Evolutionary conservation across 2,329 filamentous ascomycete genomes (phyloP), one percentile per base, ranked within the genome.

Genomic region (Diaporthe capsici): DNA sequence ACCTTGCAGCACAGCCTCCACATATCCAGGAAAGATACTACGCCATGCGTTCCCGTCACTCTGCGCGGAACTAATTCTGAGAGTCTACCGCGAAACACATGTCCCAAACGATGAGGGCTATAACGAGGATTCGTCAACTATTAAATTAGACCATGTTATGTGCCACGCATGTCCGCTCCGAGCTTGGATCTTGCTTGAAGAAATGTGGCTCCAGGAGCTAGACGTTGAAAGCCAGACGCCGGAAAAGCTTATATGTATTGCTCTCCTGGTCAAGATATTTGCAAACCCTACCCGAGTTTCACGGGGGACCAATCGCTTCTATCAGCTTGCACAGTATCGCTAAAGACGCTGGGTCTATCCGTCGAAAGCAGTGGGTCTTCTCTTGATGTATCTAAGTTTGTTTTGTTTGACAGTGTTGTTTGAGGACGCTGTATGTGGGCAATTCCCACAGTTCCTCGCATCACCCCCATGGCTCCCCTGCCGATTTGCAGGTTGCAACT

Each of bases 221-320:
- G 6, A 15, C 20, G 44, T 15, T 49, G 28, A 49, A 20, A 34
- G 9, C 44, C 28, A 49, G 28, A 9, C 28, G 13, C 13, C 4
- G 5, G 10, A 37, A 15, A 37, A 67, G 42, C 42, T 34, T 67
- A 20, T 34, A 5, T 47, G 4, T 34, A 9, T 49, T 15, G 28
- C 9, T 34, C 20, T 67, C 9, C n/a, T 10, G 28, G 7, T 51
- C 44, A 51, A 34, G 3, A 37, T 37, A n/a, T 17, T 49, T n/a
- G 3, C 5, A 31, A n/a, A 17, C 44, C 20, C 28, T 13, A 12
- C 28, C 20, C 20, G 13, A 51, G 61, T 67, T 67, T 65, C 61
- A 65, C 22, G 20, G 15, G 44, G 12, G 28, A 20, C 61, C 61
- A 67, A 67, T 67, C 61, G 61, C 61, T 67, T 34, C 44, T 51